Evolutionary conservation across 148 eudicot genomes (phyloP), one percentile per base, ranked within the genome.

Genomic region (Cornus suecica): DNA sequence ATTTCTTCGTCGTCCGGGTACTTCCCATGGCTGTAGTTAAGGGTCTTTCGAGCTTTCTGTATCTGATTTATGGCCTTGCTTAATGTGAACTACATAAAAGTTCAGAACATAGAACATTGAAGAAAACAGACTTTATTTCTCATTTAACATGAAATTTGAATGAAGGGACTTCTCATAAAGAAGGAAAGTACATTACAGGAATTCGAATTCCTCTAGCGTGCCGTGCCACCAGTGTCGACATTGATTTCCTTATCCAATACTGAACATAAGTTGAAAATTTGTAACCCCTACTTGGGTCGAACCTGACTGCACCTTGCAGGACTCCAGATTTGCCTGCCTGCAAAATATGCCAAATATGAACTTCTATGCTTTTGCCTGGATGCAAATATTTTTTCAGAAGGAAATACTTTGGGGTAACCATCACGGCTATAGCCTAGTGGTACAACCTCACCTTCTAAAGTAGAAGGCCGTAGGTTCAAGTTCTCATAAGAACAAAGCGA

Each of bases 251-350:
- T 69, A 94, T 88, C 98, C 98, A 94, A 74, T 88, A 91, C 80
- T 91, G 94, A 65, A 90, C 97, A 54, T 94, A 91, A 26, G 97
- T 94, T 13, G 98, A 94, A 83, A 94, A 94, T 75, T 85, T 84
- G 79, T 84, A 91, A 28, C 97, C 98, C 77, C 90, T 91, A 25
- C 87, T 87, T 79, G 86, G 92, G 64, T 94, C 98, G 78, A 94
- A 94, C 79, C 94, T 87, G 79, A 85, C 87, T 28, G 98, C 98
- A 25, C 98, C 98, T 90, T 88, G 90, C 67, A 94, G 81, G 70
- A 91, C 88, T 72, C 98, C 97, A 31, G 87, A 62, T 60, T 83
- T 87, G 61, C 97, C 98, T 74, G 98, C 98, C 97, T 94, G 87
- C 69, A 45, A 74, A 69, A 72, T 54, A 29, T 32, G 5, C 65